Conservation (phyloP, 495 filamentous ascomycete genomes). For the Letharia columbiana region DNA sequence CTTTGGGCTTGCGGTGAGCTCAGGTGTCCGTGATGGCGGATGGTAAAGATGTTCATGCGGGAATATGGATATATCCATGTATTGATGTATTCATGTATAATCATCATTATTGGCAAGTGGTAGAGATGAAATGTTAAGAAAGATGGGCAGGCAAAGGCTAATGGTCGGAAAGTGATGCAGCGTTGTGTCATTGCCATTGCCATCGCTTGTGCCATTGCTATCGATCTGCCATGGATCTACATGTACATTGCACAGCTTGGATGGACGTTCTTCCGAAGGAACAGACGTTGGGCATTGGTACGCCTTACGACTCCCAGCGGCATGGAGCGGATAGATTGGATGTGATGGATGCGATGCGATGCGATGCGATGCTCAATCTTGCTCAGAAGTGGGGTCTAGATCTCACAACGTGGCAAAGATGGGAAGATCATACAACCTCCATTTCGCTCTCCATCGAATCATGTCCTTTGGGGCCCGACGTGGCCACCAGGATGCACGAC, state of each 20-base stretch:
- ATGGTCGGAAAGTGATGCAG: background rate
- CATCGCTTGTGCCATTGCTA: no score
- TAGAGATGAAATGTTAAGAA: background rate
- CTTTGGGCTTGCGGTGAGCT: background rate
- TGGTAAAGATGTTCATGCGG: background rate
- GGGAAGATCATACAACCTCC: no score
- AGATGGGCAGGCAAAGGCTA: background rate
- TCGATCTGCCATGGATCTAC: no score
- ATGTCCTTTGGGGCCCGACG: no score
- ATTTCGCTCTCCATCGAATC: no score
- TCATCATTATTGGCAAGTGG: background rate
- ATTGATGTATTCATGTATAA: no score
- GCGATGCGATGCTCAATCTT: no score
- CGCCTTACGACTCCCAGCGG: slow-evolving; percentile 2
- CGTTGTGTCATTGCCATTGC: background rate
- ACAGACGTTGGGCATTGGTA: background rate
- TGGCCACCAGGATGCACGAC: no score
- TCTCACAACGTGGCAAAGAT: background rate
- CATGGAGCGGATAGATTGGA: no score
- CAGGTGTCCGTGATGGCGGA: background rate
- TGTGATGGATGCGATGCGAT: no score
- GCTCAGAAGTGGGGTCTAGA: background rate
- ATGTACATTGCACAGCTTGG: background rate
- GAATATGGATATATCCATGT: background rate
- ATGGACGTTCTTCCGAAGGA: slow-evolving; percentile 5